Evolutionary conservation across 495 filamentous ascomycete genomes (phyloP).

Genomic region (Amphirosellinia nigrospora): DNA sequence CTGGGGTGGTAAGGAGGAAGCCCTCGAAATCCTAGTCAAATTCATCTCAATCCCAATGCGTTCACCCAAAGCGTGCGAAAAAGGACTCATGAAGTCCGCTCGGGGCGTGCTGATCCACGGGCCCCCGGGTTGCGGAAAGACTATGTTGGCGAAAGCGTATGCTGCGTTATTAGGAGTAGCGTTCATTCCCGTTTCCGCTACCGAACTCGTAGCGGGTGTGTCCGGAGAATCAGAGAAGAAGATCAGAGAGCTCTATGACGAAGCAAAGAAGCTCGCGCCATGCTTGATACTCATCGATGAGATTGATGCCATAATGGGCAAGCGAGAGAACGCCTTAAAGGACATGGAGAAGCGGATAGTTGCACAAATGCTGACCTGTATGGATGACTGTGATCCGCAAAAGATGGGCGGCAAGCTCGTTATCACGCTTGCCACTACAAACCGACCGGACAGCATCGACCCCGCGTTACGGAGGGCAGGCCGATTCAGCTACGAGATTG

Average conservation of each 20-base stretch:
- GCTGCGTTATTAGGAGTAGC: conserved; percentile 84
- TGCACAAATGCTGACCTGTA: conserved; percentile 87
- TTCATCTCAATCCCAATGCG: conserved; percentile 81
- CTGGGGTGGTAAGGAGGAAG: conserved; percentile 83
- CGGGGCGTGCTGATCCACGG: conserved; percentile 92
- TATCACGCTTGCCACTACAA: conserved; percentile 91
- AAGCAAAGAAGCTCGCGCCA: conserved; percentile 85
- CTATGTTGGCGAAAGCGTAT: conserved; percentile 88
- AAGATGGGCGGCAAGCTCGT: conserved; percentile 87
- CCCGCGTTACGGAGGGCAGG: conserved; percentile 84
- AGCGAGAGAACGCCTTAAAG: conserved; percentile 90
- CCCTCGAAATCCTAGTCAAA: conserved; percentile 77
- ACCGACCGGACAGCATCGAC: conserved; percentile 88
- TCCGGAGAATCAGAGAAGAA: conserved; percentile 97
- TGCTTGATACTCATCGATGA: conserved; percentile 96
- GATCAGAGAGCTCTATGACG: conserved; percentile 87
- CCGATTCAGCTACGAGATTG: conserved; percentile 92
- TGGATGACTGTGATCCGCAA: conserved; percentile 69
- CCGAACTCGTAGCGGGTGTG: conserved; percentile 90
- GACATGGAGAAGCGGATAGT: conserved; percentile 98
- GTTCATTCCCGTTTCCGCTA: conserved; percentile 87
- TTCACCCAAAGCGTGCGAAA: conserved; percentile 61
- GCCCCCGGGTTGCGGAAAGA: conserved; percentile 95
- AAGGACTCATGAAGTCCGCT: conserved; percentile 74
- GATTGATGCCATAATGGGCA: conserved; percentile 94